phyloP scores from a whole-genome alignment of 2,329 filamentous ascomycete species.

The Hypoxylon sp. region DNA sequence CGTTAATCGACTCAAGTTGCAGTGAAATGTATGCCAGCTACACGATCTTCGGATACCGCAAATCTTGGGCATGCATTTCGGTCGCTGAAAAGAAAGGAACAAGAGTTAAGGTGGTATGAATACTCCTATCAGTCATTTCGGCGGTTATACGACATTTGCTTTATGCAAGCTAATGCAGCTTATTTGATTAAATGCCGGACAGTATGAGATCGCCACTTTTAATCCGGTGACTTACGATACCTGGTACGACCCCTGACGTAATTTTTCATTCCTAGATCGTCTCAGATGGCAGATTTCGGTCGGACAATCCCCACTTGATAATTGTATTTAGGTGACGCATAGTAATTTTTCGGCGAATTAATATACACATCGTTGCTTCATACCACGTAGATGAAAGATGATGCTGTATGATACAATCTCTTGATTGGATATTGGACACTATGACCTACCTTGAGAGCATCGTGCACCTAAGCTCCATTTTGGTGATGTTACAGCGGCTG shows the following conservation, averaged over 20 bases:
- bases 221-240: conserved; percentile 3
- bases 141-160: conserved; percentile 5
- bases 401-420: not conserved
- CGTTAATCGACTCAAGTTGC: not conserved
- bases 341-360: conserved; percentile 7
- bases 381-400: not conserved
- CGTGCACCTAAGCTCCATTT: conserved; percentile 4
- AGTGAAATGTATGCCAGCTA: not conserved
- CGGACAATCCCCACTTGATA: not conserved
- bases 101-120: not conserved
- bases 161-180: conserved; percentile 8
- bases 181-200: conserved; percentile 17
- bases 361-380: not conserved
- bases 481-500: conserved; percentile 19
- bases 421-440: not conserved
- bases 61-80: not conserved
- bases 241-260: not conserved
- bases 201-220: not conserved
- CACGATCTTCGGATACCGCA: not conserved
- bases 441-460: conserved; percentile 15
- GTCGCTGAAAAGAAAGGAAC: not conserved
- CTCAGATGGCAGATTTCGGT: not conserved
- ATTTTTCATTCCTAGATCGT: not conserved
- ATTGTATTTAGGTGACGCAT: not conserved
- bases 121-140: conserved; percentile 14